A percentile compares a stretch with the other conserved stretches of the same genome.
These are phyloP conservation scores for Hymenoscyphus linearis DNA, from an alignment of 2,329 filamentous ascomycete genomes.

Conservation along the genomic window DNA sequence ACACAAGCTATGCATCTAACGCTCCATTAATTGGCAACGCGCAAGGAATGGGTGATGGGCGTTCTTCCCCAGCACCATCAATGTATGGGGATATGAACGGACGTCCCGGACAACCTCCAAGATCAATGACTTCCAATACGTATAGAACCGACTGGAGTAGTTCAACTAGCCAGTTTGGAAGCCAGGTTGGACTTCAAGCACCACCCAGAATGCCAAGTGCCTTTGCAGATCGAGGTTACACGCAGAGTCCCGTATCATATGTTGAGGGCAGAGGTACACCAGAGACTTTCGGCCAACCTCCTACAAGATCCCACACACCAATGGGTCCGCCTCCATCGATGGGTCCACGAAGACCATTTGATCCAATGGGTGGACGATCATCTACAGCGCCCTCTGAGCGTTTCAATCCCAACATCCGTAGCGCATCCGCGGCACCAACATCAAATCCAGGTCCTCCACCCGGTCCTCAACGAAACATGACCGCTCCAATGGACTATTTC, in stretches of 20 bases:
- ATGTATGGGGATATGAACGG: conserved; percentile 22
- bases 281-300: conserved; percentile 25
- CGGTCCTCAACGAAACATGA: conserved; percentile 22
- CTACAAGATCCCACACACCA: conserved; percentile 28
- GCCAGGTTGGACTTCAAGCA: conserved; percentile 10
- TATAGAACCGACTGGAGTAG: conserved; percentile 23
- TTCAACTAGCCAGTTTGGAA: background rate
- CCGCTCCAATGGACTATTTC: conserved; percentile 23
- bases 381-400: conserved; percentile 13
- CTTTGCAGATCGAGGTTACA: conserved; percentile 27
- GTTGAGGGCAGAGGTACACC: conserved; percentile 13
- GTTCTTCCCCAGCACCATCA: conserved; percentile 26
- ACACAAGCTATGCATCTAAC: conserved; percentile 60
- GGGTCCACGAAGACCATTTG: conserved; percentile 25
- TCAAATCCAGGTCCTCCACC: conserved; percentile 9
- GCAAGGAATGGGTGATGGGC: conserved; percentile 51
- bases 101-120: conserved; percentile 22
- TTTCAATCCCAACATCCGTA: conserved; percentile 17
- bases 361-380: conserved; percentile 15
- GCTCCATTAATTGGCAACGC: conserved; percentile 57
- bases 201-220: conserved; percentile 28
- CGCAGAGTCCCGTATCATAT: conserved; percentile 28
- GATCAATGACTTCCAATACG: conserved; percentile 26
- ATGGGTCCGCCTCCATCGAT: conserved; percentile 24
- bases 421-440: conserved; percentile 16